These are phyloP conservation scores for Paecilomyces niveus DNA, from an alignment of 2,329 filamentous ascomycete species.

Conservation along the genomic window DNA sequence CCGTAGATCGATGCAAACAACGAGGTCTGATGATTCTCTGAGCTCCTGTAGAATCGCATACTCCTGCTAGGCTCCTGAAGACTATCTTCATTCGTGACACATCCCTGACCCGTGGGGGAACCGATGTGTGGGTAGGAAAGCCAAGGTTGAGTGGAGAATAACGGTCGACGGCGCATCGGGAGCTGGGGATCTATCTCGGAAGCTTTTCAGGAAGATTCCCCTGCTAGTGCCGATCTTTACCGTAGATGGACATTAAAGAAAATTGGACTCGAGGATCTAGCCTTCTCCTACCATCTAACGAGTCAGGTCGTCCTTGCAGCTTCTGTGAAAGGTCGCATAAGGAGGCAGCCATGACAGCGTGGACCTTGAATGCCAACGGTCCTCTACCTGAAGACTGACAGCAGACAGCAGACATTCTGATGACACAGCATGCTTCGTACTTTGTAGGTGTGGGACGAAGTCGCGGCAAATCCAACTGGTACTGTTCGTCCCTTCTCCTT, in stretches of 20 bases:
- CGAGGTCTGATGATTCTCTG: neutral
- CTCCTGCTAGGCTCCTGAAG: neutral
- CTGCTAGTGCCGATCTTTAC: neutral
- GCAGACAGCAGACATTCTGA: neutral
- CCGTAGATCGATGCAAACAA: neutral
- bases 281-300: neutral
- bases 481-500: neutral
- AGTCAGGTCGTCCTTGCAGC: neutral
- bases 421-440: neutral
- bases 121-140: neutral
- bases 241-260: neutral
- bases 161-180: neutral
- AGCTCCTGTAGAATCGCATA: neutral
- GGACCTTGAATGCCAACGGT: neutral
- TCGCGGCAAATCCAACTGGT: neutral
- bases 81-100: neutral
- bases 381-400: neutral
- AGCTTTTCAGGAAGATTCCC: neutral
- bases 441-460: neutral
- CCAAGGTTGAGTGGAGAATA: neutral
- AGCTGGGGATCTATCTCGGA: neutral
- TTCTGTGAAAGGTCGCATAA: neutral
- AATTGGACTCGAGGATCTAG: neutral
- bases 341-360: neutral
- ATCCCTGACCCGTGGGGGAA: neutral